Evolutionary conservation across 805 yeast species (phyloP), one percentile per base, ranked within the genome.

Genomic region (Yueomyces sinensis): DNA sequence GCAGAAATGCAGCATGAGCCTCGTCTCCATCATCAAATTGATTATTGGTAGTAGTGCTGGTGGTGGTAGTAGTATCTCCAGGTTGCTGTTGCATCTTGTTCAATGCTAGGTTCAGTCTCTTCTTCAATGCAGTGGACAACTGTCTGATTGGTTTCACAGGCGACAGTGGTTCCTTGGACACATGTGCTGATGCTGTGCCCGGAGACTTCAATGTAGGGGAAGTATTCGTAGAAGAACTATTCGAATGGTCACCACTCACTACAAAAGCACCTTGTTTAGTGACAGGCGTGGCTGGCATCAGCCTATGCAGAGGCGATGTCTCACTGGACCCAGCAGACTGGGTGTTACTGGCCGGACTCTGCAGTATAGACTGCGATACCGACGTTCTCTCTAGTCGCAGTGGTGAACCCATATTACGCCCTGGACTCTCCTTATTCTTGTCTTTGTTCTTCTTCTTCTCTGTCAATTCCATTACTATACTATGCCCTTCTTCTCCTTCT

Each of bases 61-160:
- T 20, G 7, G 24, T 20, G 24, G 24, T 20, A 20, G 11, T 20
- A 7, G 13, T 7, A 25, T 13, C 13, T 25, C 15, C 15, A n/a
- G 13, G 6, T 13, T 25, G 53, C 29, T 54, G 47, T 34, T 61
- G 61, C 34, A 58, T 47, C 41, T 61, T 62, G 9, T 61, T 59
- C 41, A 59, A 52, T 2, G 68, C 68, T 43, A 62, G 61, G 36
- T 59, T 61, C 13, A 63, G 43, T 36, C 67, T 48, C 13, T 66
- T 59, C 37, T 58, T 59, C 29, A 63, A 46, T 37, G 57, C 58
- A 17, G 59, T 52, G 1, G 68, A 62, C 15, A 63, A 54, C 32
- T 59, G 61, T 33, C 65, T 50, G 13, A 62, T 62, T 9, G 66
- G 66, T 28, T 61, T 61, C 17, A 20, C 24, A 7, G 24, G 24